phyloP scores from a whole-genome alignment of 1,139 yeast species.

The Kurtzmaniella quercitrusa region DNA sequence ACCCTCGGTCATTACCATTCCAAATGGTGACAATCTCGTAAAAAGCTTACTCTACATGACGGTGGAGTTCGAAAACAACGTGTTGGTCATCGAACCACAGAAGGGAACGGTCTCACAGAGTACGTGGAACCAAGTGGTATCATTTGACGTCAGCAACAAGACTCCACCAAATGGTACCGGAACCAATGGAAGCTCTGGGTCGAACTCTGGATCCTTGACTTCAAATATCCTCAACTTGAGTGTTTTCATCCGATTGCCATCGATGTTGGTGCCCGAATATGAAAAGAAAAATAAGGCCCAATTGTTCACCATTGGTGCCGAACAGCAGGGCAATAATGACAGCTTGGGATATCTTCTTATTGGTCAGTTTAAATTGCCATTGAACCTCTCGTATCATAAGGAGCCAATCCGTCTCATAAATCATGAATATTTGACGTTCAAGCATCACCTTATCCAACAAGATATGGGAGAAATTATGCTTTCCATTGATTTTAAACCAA shows the following conservation, averaged over 20 bases:
- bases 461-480: slow-evolving; percentile 56
- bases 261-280: slow-evolving; percentile 49
- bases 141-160: slow-evolving; percentile 72
- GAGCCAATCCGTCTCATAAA: slow-evolving; percentile 39
- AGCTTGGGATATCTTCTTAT: slow-evolving; percentile 39
- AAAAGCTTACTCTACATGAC: slow-evolving; percentile 65
- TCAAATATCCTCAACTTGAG: slow-evolving; percentile 58
- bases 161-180: slow-evolving; percentile 4
- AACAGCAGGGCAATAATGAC: background rate
- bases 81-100: slow-evolving; percentile 76
- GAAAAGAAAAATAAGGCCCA: slow-evolving; percentile 28
- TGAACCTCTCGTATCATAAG: slow-evolving; percentile 35
- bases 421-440: slow-evolving; percentile 44
- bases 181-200: slow-evolving; percentile 4
- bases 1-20: slow-evolving; percentile 67
- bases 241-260: slow-evolving; percentile 73
- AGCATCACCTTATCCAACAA: slow-evolving; percentile 25
- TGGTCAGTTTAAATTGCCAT: slow-evolving; percentile 41
- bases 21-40: slow-evolving; percentile 42
- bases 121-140: slow-evolving; percentile 80
- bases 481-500: slow-evolving; percentile 74
- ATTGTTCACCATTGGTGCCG: slow-evolving; percentile 21
- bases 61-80: slow-evolving; percentile 76
- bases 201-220: slow-evolving; percentile 11
- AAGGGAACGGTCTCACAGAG: slow-evolving; percentile 56